phyloP scores from a whole-genome alignment of 2,329 filamentous ascomycete species.

The Emergomyces africanus region DNA sequence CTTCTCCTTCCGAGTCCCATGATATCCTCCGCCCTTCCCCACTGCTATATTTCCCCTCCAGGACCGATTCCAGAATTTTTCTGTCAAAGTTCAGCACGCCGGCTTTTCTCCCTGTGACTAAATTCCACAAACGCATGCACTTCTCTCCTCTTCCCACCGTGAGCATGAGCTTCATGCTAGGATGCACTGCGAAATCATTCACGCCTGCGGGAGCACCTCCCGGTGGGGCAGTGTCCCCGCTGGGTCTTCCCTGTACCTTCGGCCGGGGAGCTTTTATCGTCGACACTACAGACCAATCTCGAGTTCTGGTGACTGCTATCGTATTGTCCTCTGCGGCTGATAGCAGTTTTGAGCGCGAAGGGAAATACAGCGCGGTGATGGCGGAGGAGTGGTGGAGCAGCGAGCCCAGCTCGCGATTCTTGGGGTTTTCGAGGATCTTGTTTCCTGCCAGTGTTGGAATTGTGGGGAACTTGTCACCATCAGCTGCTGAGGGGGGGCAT shows the following conservation, averaged over 20 bases:
- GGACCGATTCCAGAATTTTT: conserved; percentile 58
- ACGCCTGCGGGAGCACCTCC: conserved; percentile 76
- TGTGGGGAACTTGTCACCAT: conserved; percentile 41
- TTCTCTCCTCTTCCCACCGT: conserved; percentile 81
- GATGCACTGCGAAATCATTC: conserved; percentile 91
- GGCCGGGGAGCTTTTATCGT: conserved; percentile 81
- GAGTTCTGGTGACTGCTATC: conserved; percentile 74
- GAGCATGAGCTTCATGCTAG: conserved; percentile 93
- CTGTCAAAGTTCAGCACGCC: conserved; percentile 77
- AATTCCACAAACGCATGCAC: conserved; percentile 89
- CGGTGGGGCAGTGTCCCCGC: conserved; percentile 74
- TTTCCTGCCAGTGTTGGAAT: conserved; percentile 58
- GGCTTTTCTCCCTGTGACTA: conserved; percentile 92
- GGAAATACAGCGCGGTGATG: conserved; percentile 69
- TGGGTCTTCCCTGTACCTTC: conserved; percentile 66
- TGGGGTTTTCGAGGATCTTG: conserved; percentile 68
- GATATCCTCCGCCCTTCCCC: conserved; percentile 73
- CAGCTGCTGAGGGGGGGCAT: conserved; percentile 41
- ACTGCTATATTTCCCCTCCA: conserved; percentile 61
- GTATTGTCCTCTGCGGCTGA: conserved; percentile 84
- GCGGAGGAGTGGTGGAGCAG: conserved; percentile 76
- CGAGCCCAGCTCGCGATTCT: conserved; percentile 77
- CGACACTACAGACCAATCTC: conserved; percentile 80
- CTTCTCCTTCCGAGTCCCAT: conserved; percentile 65
- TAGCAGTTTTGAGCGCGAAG: conserved; percentile 74